Base-by-base conservation (phyloP, 192 early-diverging fungal species). In the Powellomyces hirtus region DNA sequence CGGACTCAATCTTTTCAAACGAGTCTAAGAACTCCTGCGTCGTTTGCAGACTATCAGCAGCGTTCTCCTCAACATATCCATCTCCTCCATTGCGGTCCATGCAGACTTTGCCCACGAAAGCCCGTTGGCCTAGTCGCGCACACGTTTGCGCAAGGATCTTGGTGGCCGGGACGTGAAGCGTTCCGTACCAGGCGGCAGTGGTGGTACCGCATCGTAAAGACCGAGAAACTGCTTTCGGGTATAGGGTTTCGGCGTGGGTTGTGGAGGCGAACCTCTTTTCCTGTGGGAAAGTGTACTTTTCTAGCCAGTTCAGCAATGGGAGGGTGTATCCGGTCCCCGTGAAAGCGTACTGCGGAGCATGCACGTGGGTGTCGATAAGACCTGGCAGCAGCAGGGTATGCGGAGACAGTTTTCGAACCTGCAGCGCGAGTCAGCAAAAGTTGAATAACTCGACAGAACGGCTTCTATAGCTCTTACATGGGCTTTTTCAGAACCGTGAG, bases 51-150 rank as follows among this genome's bases (percentile, higher is more conserved):
- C 85, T 89, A 22, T 79, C 73, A 31, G 87, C 80, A 6, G 89
- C 89, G 5, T 85, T 86, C 33, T 64, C 59, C 74, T 97, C 93
- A 27, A 84, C 71, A 75, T 94, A 91, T 68, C 83, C 89, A 35
- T 88, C 83, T 27, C 93, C 92, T 0, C 84, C 74, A 71, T 95
- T 93, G 62, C 88, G 79, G 76, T 96, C 93, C 96, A 98, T 98
- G 82, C 92, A 93, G 59, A 98, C 94, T 71, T 97, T 96, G 20
- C 96, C 96, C 36, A 98, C 87, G 72, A 86, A 92, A 22, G 90
- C 94, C 59, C 96, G 90, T 76, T 98, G 96, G 7, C 94, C 96
- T 36, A 36, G 34, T 37, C 18, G 16, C 14, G 18, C 37, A 50
- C 93, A 84, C 27, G 90, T 81, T 34, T 92, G 81, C 1, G 87